Percentiles rank a stretch among this genome's conserved stretches.
Conservation (phyloP, 139 green algal genomes). For the Zygnema circumcarinatum region DNA sequence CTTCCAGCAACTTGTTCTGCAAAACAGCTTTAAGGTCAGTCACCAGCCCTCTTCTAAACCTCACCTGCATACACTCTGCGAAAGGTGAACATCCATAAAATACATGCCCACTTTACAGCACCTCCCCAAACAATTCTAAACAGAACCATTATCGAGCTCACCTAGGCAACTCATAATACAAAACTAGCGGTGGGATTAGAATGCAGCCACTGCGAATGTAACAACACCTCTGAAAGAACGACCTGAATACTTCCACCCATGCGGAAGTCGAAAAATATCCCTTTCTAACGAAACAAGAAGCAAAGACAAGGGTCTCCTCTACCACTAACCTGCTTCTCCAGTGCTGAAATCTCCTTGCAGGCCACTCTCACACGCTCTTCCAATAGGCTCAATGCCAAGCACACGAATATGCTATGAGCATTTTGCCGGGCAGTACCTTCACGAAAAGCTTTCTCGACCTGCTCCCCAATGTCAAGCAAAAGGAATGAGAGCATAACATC, state of each 20-base stretch:
- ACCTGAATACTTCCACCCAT: no score
- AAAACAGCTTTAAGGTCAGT: no score
- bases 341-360: slow-evolving; percentile 21
- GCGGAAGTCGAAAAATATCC: no score
- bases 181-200: no score
- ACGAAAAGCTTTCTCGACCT: slow-evolving; percentile 36
- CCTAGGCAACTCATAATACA: background rate
- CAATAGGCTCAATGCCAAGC: slow-evolving; percentile 16
- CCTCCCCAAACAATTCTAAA: background rate
- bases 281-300: no score
- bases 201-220: no score
- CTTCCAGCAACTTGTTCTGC: slow-evolving; percentile 19
- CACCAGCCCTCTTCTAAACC: no score
- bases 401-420: slow-evolving; percentile 30
- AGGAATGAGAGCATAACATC: no score
- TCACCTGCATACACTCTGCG: no score
- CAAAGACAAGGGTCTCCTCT: background rate
- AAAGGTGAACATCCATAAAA: background rate
- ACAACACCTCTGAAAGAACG: no score
- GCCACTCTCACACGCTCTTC: slow-evolving; percentile 17
- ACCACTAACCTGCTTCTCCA: slow-evolving; percentile 21
- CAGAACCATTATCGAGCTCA: background rate
- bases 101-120: background rate
- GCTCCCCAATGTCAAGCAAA: background rate
- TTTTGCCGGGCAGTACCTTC: slow-evolving; percentile 25